Evolutionary conservation across 129 eudicot species (phyloP).

Genomic region (Helichrysum umbraculigerum): DNA sequence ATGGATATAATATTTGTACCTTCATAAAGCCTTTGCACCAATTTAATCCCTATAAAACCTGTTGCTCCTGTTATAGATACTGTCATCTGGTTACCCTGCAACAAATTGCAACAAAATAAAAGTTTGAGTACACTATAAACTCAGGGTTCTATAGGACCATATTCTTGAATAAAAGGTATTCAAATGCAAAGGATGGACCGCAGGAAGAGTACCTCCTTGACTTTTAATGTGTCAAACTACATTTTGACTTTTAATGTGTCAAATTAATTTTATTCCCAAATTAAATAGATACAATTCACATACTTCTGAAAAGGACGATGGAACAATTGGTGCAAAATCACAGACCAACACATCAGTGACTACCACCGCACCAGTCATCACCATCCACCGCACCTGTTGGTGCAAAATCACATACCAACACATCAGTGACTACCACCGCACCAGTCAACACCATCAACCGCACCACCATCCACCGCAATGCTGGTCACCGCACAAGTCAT

Average conservation of each 20-base stretch:
- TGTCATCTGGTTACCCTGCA: conserved; percentile 72
- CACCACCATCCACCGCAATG: too few relatives aligned
- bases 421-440: too few relatives aligned
- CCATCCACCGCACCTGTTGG: too few relatives aligned
- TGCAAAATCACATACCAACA: too few relatives aligned
- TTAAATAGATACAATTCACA: background rate
- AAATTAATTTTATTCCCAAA: background rate
- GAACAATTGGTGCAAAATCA: too few relatives aligned
- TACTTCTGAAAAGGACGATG: too few relatives aligned
- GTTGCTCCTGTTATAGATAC: conserved; percentile 97
- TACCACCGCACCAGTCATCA: too few relatives aligned
- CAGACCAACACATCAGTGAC: too few relatives aligned
- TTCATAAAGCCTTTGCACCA: conserved; percentile 85
- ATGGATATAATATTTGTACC: conserved; percentile 46
- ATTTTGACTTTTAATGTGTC: background rate
- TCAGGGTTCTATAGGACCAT: background rate
- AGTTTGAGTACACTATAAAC: background rate
- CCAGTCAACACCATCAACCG: too few relatives aligned
- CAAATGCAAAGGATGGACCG: background rate
- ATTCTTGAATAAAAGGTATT: background rate
- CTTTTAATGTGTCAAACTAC: background rate
- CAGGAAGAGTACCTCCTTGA: background rate
- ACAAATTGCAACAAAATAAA: conserved; percentile 19
- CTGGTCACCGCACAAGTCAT: too few relatives aligned
- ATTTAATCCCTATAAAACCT: conserved; percentile 79